These are phyloP conservation scores for Desmodesmus armatus DNA, from an alignment of 139 green algal genomes.

Conservation along the genomic window DNA sequence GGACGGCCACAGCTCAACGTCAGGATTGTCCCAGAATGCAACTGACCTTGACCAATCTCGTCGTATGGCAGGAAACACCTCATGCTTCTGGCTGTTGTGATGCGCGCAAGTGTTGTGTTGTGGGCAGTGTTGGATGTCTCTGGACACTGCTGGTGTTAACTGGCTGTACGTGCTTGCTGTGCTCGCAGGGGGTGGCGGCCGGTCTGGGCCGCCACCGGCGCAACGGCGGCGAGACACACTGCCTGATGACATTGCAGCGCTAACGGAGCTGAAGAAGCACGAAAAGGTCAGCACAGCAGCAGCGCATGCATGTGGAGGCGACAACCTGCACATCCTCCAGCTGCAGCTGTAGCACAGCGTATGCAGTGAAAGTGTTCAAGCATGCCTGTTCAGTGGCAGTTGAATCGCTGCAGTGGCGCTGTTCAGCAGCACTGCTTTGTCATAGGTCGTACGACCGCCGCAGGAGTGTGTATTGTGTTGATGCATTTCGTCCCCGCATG, in stretches of 20 bases:
- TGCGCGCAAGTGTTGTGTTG: background rate
- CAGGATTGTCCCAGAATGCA: too few relatives aligned
- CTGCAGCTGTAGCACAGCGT: background rate
- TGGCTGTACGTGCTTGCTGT: too few relatives aligned
- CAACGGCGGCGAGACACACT: constrained; percentile 30
- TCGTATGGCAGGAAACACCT: too few relatives aligned
- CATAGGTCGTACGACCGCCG: too few relatives aligned
- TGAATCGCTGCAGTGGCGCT: background rate
- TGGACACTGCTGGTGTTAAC: too few relatives aligned
- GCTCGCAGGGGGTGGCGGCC: constrained; percentile 9
- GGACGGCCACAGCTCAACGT: too few relatives aligned
- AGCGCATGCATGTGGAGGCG: background rate
- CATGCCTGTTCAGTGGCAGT: background rate
- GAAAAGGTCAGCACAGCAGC: constrained; percentile 35
- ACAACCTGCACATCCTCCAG: background rate
- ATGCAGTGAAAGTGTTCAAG: background rate
- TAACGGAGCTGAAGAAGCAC: constrained; percentile 43
- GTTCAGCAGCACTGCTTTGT: background rate
- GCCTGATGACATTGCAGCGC: constrained; percentile 34
- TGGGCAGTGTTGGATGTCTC: too few relatives aligned
- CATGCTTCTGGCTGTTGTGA: too few relatives aligned
- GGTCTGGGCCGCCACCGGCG: background rate
- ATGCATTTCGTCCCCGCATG: too few relatives aligned
- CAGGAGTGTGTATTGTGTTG: too few relatives aligned
- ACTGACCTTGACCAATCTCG: too few relatives aligned